A percentile compares a stretch with the other conserved stretches of the same genome.
Evolutionary conservation across 116 monocot genomes (phyloP).

Genomic region (Posidonia oceanica): DNA sequence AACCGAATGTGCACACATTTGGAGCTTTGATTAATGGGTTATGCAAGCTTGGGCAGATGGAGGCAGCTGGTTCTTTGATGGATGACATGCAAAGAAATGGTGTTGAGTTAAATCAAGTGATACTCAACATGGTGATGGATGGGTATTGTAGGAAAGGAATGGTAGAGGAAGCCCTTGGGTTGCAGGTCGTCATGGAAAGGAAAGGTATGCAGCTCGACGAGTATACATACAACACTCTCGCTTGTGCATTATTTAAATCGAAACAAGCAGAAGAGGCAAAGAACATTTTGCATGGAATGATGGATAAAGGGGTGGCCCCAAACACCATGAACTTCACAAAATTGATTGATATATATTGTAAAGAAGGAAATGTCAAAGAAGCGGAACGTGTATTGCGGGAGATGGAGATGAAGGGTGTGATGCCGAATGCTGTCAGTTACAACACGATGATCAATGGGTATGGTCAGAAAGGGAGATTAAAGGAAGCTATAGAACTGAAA

Average conservation of each 20-base stretch:
- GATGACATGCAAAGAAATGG: slow-evolving; percentile 71
- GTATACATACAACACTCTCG: slow-evolving; percentile 61
- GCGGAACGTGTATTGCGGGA: slow-evolving; percentile 26
- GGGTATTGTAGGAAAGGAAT: slow-evolving; percentile 71
- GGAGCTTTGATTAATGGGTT: slow-evolving; percentile 71
- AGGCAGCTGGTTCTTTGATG: slow-evolving; percentile 52
- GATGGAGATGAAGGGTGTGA: slow-evolving; percentile 40
- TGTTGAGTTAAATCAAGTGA: slow-evolving; percentile 42
- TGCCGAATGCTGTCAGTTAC: slow-evolving; percentile 42
- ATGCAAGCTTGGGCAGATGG: slow-evolving; percentile 60
- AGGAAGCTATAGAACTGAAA: slow-evolving; percentile 53
- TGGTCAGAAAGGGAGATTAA: slow-evolving; percentile 58
- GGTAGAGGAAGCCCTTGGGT: slow-evolving; percentile 42
- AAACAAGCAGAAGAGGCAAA: slow-evolving; percentile 40
- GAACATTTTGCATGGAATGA: slow-evolving; percentile 44
- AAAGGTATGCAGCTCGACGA: slow-evolving; percentile 60
- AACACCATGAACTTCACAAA: slow-evolving; percentile 64
- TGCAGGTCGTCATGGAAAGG: slow-evolving; percentile 49
- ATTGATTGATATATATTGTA: slow-evolving; percentile 43
- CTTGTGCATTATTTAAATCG: slow-evolving; percentile 39
- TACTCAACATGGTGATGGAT: slow-evolving; percentile 69
- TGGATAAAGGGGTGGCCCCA: slow-evolving; percentile 43
- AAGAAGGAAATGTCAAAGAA: slow-evolving; percentile 16
- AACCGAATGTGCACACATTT: slow-evolving; percentile 61
- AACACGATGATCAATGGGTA: slow-evolving; percentile 81